Percentiles rank a stretch among this genome's conserved stretches.
Conservation (phyloP, 2,329 filamentous ascomycete genomes). For the Metarhizium sp. region DNA sequence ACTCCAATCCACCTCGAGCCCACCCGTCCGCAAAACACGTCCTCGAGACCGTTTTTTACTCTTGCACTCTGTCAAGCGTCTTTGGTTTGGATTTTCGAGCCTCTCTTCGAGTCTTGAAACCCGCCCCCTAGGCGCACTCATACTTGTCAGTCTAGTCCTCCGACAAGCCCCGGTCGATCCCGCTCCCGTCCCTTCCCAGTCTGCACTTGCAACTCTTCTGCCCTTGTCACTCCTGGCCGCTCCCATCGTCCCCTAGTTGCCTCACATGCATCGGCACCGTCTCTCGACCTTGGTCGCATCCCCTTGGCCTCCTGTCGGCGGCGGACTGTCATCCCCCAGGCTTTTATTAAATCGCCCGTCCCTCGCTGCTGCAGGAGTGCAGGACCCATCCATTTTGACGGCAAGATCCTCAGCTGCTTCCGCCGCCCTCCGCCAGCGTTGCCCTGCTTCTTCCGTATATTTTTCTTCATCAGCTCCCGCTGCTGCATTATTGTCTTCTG, state of each 20-base stretch:
- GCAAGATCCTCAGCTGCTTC: constrained; percentile 3
- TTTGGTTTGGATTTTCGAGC: constrained; percentile 1
- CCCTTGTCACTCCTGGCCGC: neutral
- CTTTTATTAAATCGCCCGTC: constrained; percentile 9
- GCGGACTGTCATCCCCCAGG: constrained; percentile 8
- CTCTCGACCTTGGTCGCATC: constrained; percentile 9
- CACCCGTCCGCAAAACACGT: neutral
- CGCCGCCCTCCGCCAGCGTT: constrained; percentile 1
- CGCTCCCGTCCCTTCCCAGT: constrained; percentile 2
- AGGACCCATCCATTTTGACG: constrained; percentile 2
- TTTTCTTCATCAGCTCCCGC: constrained; percentile 1
- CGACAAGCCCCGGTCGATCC: constrained; percentile 5
- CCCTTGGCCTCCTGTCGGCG: constrained; percentile 6
- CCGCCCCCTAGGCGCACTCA: constrained; percentile 2
- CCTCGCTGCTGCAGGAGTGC: constrained; percentile 3
- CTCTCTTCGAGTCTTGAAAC: constrained; percentile 1
- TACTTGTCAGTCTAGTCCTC: constrained; percentile 7
- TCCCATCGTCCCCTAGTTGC: constrained; percentile 7
- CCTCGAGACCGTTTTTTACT: neutral
- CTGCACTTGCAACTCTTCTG: neutral
- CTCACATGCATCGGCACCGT: constrained; percentile 12
- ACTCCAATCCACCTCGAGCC: too few relatives aligned
- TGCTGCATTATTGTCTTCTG: neutral
- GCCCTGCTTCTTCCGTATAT: constrained; percentile 3
- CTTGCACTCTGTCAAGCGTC: neutral